Evolutionary conservation across 768 basidiomycete species (phyloP), one percentile per base, ranked within the genome.

Genomic region (Suillus luteus): DNA sequence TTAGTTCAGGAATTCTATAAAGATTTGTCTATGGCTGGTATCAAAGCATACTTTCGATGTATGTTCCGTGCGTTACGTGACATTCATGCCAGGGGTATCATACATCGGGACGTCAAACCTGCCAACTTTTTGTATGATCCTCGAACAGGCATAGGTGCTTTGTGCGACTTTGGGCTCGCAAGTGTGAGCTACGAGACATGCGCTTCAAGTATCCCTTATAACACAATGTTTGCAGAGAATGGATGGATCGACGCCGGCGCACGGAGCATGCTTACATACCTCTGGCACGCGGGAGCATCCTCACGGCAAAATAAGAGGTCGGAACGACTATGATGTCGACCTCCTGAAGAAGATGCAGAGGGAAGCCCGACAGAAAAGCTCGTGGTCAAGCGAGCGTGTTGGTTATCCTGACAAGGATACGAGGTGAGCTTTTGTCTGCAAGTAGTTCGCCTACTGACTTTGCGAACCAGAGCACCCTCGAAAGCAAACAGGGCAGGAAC

Each of bases 401-500:
- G 94, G 94, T 6, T 92, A 90, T 72, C 87, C 83, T 0, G 85
- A 87, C 49, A 86, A 92, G 69, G 93, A 95, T 69, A 80, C 82
- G 17, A 81, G 93, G 90, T 91, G 72, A 51, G 75, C 63, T 58
- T 51, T 59, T 11, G 61, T 14, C 33, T 55, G 63, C 31, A 15
- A 33, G 41, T 31, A 41, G 17, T 24, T 44, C 52, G 40, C 27
- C 41, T 44, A 55, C 9, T 58, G 27, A 10, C 15, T 48, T 37
- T 58, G 57, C 64, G 15, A 66, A n/a, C 54, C 62, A 92, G 92
- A 67, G 92, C 93, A 1, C 80, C 82, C 44, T 91, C 93, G 60
- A 96, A 96, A 75, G 95, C 97, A 3, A 99, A 98, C 72, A 86
- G 97, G 55, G 97, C 97, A 1, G 97, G 97, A 4, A 99, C 97